These are phyloP conservation scores for Phellopilus nigrolimitatus DNA, from an alignment of 1,284 basidiomycete genomes.

Conservation along the genomic window DNA sequence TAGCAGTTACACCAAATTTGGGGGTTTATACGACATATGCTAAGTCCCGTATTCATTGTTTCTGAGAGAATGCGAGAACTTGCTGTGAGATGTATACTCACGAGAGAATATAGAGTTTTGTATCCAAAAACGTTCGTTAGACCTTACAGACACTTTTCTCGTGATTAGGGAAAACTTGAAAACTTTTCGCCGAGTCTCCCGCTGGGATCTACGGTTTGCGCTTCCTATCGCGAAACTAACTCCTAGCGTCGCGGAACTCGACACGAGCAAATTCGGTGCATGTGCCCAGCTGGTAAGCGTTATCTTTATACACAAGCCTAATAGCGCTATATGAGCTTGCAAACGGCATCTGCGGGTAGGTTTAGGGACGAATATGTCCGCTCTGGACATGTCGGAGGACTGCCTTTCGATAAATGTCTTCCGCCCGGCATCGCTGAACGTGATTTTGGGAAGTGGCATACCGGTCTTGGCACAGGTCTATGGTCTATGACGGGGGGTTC, in stretches of 20 bases:
- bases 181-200: constrained; percentile 63
- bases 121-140: too few species aligned
- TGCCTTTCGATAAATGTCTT: constrained; percentile 45
- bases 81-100: too few species aligned
- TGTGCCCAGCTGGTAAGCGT: constrained; percentile 46
- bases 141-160: too few species aligned
- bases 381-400: constrained; percentile 33
- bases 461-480: constrained; percentile 37
- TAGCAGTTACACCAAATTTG: too few species aligned
- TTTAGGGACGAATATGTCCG: not conserved
- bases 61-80: too few species aligned
- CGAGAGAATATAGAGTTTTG: too few species aligned
- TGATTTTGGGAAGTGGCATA: constrained; percentile 24
- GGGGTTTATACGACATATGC: too few species aligned
- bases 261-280: constrained; percentile 48
- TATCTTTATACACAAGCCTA: not conserved
- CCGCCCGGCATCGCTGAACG: constrained; percentile 33
- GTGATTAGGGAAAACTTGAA: too few species aligned
- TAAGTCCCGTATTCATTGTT: too few species aligned
- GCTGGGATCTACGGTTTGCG: constrained; percentile 52
- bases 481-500: constrained; percentile 28
- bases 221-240: constrained; percentile 48
- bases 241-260: constrained; percentile 29
- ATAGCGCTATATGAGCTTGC: too few species aligned
- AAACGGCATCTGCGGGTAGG: not conserved